These are phyloP conservation scores for Trichosporon faecale DNA, from an alignment of 1,284 basidiomycete species.

Conservation along the genomic window DNA sequence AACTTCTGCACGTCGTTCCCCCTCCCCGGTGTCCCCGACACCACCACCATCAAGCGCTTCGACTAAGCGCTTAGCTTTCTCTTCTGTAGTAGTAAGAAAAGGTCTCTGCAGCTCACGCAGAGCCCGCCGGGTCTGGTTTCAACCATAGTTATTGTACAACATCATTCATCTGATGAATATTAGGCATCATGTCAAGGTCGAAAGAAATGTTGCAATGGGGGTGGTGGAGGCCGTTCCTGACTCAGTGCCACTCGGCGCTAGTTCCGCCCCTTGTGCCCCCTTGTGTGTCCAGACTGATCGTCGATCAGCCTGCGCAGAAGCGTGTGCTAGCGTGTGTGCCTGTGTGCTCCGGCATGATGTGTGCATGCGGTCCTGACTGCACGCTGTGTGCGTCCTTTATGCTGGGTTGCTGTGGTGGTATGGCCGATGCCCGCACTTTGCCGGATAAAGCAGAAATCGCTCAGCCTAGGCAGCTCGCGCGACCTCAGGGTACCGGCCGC, in stretches of 20 bases:
- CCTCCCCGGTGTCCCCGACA: conserved; percentile 80
- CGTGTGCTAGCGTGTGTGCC: background rate
- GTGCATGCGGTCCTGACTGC: too few relatives aligned
- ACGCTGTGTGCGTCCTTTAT: background rate
- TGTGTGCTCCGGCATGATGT: background rate
- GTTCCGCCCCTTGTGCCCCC: too few relatives aligned
- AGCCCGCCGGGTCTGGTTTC: conserved; percentile 10
- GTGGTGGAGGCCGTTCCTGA: background rate
- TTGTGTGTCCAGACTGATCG: background rate
- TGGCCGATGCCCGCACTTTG: background rate
- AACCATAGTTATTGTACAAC: conserved; percentile 24
- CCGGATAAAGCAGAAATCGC: background rate
- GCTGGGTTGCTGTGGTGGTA: background rate
- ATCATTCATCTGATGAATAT: conserved; percentile 29
- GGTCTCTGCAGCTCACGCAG: background rate
- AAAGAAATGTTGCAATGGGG: background rate
- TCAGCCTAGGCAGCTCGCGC: background rate
- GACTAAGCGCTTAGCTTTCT: conserved; percentile 15
- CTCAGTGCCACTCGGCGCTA: background rate
- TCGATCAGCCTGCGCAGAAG: background rate
- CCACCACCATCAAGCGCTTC: conserved; percentile 28
- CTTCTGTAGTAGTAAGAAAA: conserved; percentile 1
- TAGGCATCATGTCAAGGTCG: conserved; percentile 2
- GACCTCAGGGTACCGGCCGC: background rate
- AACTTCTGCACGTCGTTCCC: conserved; percentile 82